Evolutionary conservation across 2,329 filamentous ascomycete genomes (phyloP).

Genomic region (Calonectria crousiana): DNA sequence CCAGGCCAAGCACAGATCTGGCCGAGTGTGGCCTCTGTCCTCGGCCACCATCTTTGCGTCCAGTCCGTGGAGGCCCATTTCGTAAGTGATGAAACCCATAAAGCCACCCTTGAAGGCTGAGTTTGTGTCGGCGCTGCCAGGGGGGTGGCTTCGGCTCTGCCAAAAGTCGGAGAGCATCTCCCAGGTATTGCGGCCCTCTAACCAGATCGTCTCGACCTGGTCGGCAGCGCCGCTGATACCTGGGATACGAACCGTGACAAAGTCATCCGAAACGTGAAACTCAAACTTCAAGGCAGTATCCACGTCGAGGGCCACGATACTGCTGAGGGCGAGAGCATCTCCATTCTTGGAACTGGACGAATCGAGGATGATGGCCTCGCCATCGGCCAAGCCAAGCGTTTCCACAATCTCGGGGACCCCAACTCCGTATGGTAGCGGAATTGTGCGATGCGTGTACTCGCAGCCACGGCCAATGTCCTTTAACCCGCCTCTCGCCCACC

Average conservation of each 20-base stretch:
- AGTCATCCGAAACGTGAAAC: conserved; percentile 64
- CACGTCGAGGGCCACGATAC: conserved; percentile 78
- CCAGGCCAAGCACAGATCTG: conserved; percentile 83
- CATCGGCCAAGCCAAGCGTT: conserved; percentile 53
- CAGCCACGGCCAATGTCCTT: conserved; percentile 27
- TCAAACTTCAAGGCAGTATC: conserved; percentile 68
- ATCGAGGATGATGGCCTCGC: conserved; percentile 69
- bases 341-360: conserved; percentile 66
- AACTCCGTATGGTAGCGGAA: conserved; percentile 60
- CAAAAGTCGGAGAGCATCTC: conserved; percentile 62
- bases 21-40: conserved; percentile 56
- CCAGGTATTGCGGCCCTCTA: conserved; percentile 58
- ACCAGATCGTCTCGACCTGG: conserved; percentile 32
- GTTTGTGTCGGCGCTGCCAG: conserved; percentile 27
- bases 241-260: conserved; percentile 47
- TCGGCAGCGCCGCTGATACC: conserved; percentile 3
- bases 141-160: conserved; percentile 43
- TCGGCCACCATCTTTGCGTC: conserved; percentile 45
- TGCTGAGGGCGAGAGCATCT: conserved; percentile 67
- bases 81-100: conserved; percentile 87
- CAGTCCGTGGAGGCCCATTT: conserved; percentile 73
- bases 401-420: conserved; percentile 69
- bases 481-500: conserved; percentile 31
- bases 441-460: conserved; percentile 54
- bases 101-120: conserved; percentile 84